Base-by-base conservation (phyloP, 2,329 filamentous ascomycete genomes). In the Amphichorda felina region DNA sequence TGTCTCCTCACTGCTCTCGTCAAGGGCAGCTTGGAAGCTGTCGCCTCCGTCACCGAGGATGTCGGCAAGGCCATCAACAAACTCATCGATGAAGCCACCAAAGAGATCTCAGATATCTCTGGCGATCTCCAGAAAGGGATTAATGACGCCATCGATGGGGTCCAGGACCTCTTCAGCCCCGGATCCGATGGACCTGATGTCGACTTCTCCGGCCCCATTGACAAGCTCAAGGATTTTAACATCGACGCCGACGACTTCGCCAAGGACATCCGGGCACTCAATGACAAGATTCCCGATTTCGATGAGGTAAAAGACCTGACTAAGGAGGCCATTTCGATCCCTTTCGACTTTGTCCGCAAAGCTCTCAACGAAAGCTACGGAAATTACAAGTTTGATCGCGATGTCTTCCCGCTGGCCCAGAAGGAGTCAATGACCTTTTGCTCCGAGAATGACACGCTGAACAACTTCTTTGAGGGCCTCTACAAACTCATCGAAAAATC, bases 401-500 rank as follows among this genome's bases (percentile, higher is more conserved):
- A 74, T 10, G 59, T 81, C 8, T 89, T 98, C 47, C 86, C 88
- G 0, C 70, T 94, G 3, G 87, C 91, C 2, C 63, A 79, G 46
- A 94, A 94, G 62, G 72, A 93, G 56, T 64, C 76, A 26, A 66
- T 98, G 36, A 79, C 72, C 1, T 96, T 98, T 62, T 98, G 91
- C 64, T 85, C 85, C 29, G 76, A 86, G 51, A 86, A 91, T 59
- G 72, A 84, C 44, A 76, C 73, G 22, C 82, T 98, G 56, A 76
- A 79, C 50, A 68, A 78, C 43, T 96, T 96, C 64, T 98, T 98
- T 56, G 64, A 79, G 38, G 67, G 67, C 10, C 66, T 96, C 2
- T 74, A 75, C 34, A 60, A 73, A 18, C 66, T 86, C 30, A 73
- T 80, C n/a, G 60, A 68, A 36, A 70, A 72, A 15, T 82, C 83